Evolutionary conservation across 75 land plant genomes (phyloP).

Genomic region (Sequoiadendron giganteum): DNA sequence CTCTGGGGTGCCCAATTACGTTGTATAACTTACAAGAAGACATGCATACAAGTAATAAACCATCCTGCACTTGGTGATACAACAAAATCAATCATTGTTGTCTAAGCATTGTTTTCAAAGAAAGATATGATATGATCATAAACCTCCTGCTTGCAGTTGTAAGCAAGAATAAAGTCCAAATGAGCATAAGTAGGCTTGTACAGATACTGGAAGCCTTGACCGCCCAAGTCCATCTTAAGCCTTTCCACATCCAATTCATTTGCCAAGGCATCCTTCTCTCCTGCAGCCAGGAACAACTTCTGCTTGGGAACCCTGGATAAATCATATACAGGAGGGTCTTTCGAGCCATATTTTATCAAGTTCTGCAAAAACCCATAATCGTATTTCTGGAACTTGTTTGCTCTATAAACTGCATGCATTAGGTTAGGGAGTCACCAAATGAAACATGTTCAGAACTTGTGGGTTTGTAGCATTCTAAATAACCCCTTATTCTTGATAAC

Average conservation of each 20-base stretch:
- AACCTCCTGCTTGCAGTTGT: conserved; percentile 20
- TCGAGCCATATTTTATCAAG: conserved; percentile 11
- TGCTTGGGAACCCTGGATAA: conserved; percentile 24
- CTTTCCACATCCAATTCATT: conserved; percentile 23
- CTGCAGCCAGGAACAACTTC: conserved; percentile 32
- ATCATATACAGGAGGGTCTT: conserved; percentile 27
- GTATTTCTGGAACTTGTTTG: conserved; percentile 35
- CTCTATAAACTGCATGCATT: conserved; percentile 29
- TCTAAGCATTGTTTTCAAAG: conserved; percentile 8
- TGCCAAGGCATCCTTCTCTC: conserved; percentile 33
- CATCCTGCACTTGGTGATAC: background rate
- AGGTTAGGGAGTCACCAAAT: too few species aligned
- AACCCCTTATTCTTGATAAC: background rate
- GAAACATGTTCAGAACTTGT: background rate
- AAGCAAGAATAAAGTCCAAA: conserved; percentile 32
- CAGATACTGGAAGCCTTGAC: conserved; percentile 17
- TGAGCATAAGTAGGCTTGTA: conserved; percentile 37
- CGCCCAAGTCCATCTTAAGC: conserved; percentile 9
- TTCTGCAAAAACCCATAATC: conserved; percentile 33
- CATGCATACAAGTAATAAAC: background rate
- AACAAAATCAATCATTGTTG: background rate
- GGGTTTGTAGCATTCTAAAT: background rate
- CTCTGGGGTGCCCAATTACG: too few species aligned
- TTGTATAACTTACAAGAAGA: background rate
- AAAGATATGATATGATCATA: conserved; percentile 24